Evolutionary conservation across 2,329 filamentous ascomycete genomes (phyloP).

Genomic region (Arachnomyces sp.): DNA sequence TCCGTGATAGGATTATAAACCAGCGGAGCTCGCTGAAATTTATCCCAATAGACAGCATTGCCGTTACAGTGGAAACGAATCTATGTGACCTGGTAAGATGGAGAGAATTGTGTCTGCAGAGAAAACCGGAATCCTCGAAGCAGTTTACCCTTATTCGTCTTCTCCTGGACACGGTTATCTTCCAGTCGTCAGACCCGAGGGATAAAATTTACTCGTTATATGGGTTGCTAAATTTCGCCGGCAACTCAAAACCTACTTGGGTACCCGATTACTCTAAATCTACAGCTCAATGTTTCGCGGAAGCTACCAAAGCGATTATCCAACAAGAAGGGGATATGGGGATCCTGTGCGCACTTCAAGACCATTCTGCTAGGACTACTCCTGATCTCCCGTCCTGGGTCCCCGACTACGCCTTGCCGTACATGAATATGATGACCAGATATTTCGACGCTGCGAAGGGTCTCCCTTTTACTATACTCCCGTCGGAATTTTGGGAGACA

Average conservation of each 20-base stretch:
- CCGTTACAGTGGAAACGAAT: neutral
- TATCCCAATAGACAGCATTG: conserved; percentile 1
- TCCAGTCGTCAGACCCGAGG: conserved; percentile 9
- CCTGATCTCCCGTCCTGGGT: conserved; percentile 10
- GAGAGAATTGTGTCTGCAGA: conserved; percentile 1
- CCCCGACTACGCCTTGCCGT: conserved; percentile 8
- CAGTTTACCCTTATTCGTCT: conserved; percentile 5
- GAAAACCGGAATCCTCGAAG: neutral
- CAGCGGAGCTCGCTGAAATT: neutral
- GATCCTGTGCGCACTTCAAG: conserved; percentile 7
- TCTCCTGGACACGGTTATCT: conserved; percentile 10
- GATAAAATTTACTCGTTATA: conserved; percentile 11
- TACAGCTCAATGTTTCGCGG: conserved; percentile 8
- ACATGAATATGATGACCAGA: conserved; percentile 6
- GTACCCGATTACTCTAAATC: conserved; percentile 8
- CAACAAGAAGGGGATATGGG: conserved; percentile 3
- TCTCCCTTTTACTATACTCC: conserved; percentile 2
- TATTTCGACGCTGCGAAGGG: conserved; percentile 3
- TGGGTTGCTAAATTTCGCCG: conserved; percentile 6
- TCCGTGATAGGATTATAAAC: neutral
- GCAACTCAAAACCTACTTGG: conserved; percentile 1
- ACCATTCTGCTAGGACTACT: conserved; percentile 7
- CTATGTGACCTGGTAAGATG: neutral
- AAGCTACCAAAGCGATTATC: conserved; percentile 9
- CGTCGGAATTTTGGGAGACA: conserved; percentile 3